These are phyloP conservation scores for Calvatia gigantea DNA, from an alignment of 768 basidiomycete species.

Conservation along the genomic window DNA sequence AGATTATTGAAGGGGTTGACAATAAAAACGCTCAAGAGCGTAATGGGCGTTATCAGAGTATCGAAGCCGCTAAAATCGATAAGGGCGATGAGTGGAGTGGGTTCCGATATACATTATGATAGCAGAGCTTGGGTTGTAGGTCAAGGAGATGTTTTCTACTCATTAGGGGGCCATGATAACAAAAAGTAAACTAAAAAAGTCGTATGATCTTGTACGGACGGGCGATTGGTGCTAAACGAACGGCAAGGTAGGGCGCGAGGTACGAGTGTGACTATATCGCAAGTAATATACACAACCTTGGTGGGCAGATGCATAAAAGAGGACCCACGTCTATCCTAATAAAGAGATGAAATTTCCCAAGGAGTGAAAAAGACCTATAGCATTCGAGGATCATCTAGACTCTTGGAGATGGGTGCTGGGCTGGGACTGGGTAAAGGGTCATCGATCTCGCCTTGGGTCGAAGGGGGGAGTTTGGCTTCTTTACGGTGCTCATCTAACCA, in stretches of 20 bases:
- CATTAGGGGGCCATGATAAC: conserved; percentile 18
- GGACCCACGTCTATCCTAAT: conserved; percentile 5
- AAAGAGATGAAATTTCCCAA: conserved; percentile 1
- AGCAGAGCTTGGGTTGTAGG: background rate
- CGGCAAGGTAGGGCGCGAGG: background rate
- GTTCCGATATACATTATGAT: conserved; percentile 60
- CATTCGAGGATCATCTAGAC: conserved; percentile 22
- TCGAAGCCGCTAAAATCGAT: conserved; percentile 53
- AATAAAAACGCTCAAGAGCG: conserved; percentile 39
- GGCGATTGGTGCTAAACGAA: conserved; percentile 7
- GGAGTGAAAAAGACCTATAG: conserved; percentile 6
- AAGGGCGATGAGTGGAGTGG: conserved; percentile 78
- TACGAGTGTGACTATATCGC: conserved; percentile 11
- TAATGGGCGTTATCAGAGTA: conserved; percentile 51
- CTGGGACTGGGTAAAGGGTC: conserved; percentile 47
- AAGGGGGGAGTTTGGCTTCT: conserved; percentile 43
- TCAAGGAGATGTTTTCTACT: conserved; percentile 16
- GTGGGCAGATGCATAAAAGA: background rate
- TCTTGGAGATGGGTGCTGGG: conserved; percentile 37
- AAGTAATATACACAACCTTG: conserved; percentile 26
- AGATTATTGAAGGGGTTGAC: conserved; percentile 51
- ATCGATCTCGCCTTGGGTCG: conserved; percentile 27
- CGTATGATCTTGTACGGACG: conserved; percentile 9
- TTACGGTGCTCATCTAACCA: conserved; percentile 82
- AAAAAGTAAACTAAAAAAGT: background rate